Evolutionary conservation across 495 filamentous ascomycete species (phyloP).

Genomic region (Ramalina intermedia): DNA sequence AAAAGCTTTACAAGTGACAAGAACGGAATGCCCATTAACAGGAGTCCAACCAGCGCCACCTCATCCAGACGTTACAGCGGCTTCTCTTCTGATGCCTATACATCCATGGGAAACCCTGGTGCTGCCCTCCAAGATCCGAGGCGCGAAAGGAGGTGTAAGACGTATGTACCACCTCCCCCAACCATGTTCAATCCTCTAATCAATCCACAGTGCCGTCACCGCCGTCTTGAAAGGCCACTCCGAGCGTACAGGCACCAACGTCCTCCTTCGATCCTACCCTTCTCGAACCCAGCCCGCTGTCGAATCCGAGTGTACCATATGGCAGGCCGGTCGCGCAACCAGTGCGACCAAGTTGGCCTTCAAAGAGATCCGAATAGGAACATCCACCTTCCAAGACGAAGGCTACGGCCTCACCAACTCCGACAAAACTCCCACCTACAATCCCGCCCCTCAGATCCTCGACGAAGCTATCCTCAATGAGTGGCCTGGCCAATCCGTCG

Average conservation of each 20-base stretch:
- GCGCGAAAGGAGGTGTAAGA: constrained; percentile 62
- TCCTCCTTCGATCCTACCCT: constrained; percentile 81
- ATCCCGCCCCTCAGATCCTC: constrained; percentile 69
- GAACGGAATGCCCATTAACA: constrained; percentile 3
- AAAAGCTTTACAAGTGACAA: constrained; percentile 17
- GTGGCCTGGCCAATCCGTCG: constrained; percentile 83
- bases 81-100: constrained; percentile 20
- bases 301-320: constrained; percentile 82
- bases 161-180: constrained; percentile 43
- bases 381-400: constrained; percentile 88
- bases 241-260: constrained; percentile 44
- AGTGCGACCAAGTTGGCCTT: constrained; percentile 83
- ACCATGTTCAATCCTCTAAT: constrained; percentile 16
- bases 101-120: constrained; percentile 42
- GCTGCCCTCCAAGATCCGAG: constrained; percentile 26
- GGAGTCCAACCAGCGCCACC: constrained; percentile 17
- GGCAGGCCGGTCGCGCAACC: constrained; percentile 93
- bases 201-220: constrained; percentile 56
- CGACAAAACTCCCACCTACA: constrained; percentile 45
- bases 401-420: constrained; percentile 42
- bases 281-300: constrained; percentile 80
- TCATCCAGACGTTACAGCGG: constrained; percentile 23
- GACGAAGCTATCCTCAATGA: constrained; percentile 87
- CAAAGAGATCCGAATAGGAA: constrained; percentile 88
- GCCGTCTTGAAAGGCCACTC: constrained; percentile 73